Evolutionary conservation across 208 protist genomes (phyloP), one percentile per base, ranked within the genome.

Genomic region (Wallacemonas sp.): DNA sequence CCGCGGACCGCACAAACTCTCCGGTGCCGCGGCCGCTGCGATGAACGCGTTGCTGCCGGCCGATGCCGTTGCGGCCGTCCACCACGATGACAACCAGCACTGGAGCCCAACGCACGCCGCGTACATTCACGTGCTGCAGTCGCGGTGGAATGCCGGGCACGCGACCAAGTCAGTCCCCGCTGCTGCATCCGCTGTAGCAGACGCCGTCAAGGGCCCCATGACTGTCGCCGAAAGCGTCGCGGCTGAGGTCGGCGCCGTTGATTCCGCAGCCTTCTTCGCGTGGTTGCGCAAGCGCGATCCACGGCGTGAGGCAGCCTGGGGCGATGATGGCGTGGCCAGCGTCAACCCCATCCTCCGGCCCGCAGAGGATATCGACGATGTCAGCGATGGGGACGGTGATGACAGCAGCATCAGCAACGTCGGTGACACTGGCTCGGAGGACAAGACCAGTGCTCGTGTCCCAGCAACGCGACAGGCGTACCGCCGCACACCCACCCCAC

Each of bases 1-100:
- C 16, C 75, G 80, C 16, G 85, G 82, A 17, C 70, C 77, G 9
- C 62, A 64, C 39, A 52, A 48, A 19, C 34, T 21, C 33, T 36
- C 39, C 12, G 36, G 46, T 16, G 38, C 19, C 5, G n/a, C 23
- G 1, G 21, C 52, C 5, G 19, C 41, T 2, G 14, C 32, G 24
- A 63, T 66, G 39, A 48, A 70, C 23, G 33, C 60, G 21, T 44
- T 17, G 8, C 52, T 68, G 14, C 48, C 55, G 3, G 19, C 26
- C 12, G 52, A 58, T 17, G 1, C 19, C n/a, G 21, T 34, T 4
- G 8, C 6, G 16, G 38, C 23, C 5, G 56, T 44, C 11, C 36
- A 32, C 38, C 3, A 43, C 26, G 5, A 21, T 9, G 60, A 39
- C 32, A 39, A 23, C 43, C 29, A 44, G 43, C 27, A 17, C 24